phyloP scores from a whole-genome alignment of 495 filamentous ascomycete genomes.

The Penicillium angulare region DNA sequence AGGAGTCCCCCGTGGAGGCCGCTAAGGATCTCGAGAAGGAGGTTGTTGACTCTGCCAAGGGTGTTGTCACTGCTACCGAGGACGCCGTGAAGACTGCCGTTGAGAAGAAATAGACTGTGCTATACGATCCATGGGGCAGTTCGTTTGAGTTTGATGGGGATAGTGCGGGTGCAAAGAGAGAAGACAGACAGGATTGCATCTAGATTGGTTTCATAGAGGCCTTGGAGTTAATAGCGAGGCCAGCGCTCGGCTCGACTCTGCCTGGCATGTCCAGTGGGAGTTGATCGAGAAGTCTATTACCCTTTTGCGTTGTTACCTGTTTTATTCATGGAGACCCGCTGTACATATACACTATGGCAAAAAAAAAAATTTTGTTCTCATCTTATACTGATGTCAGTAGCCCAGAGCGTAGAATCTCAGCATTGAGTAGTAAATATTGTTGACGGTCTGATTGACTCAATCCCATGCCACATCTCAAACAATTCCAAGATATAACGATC shows the following conservation, averaged over 20 bases:
- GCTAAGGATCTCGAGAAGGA: constrained; percentile 50
- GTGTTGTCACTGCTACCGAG: constrained; percentile 28
- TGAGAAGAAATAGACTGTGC: constrained; percentile 25
- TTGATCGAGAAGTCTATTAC: neutral
- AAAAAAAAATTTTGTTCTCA: neutral
- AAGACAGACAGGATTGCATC: constrained; percentile 4
- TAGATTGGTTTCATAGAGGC: constrained; percentile 11
- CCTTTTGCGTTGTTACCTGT: neutral
- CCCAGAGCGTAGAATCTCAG: neutral
- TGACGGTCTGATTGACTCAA: no score
- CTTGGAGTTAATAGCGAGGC: neutral
- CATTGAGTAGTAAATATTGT: no score
- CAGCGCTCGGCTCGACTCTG: neutral
- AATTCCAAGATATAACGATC: no score
- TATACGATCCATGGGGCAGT: no score
- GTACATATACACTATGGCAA: constrained; percentile 27
- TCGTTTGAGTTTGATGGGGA: neutral
- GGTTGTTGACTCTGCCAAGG: constrained; percentile 42
- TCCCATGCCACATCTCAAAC: no score
- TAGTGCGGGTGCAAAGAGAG: constrained; percentile 9
- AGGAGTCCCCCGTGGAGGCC: constrained; percentile 41
- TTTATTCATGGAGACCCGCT: constrained; percentile 14
- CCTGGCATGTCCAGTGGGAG: neutral
- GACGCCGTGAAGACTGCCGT: constrained; percentile 1
- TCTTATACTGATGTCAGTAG: neutral